phyloP scores from a whole-genome alignment of 2,329 filamentous ascomycete species.

The Penicillium glabrum region DNA sequence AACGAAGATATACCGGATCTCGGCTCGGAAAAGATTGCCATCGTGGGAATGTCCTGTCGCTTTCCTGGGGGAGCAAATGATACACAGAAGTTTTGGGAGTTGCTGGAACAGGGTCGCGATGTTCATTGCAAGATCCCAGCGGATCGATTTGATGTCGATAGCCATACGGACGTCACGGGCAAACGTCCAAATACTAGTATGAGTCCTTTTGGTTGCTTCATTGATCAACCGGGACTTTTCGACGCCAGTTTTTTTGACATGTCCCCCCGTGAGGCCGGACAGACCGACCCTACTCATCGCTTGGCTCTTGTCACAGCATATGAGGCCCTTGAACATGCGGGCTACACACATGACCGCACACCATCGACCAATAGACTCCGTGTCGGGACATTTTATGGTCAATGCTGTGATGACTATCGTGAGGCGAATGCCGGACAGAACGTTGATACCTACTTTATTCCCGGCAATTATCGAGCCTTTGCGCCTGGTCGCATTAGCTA shows the following conservation, averaged over 20 bases:
- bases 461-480: background rate
- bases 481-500: background rate
- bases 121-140: background rate
- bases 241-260: background rate
- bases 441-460: background rate
- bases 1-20: background rate
- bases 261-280: background rate
- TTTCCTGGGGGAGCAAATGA: background rate
- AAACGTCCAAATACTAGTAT: background rate
- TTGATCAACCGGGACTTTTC: background rate
- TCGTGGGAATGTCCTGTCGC: background rate
- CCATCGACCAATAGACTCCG: background rate
- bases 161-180: background rate
- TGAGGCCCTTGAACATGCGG: background rate
- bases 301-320: background rate
- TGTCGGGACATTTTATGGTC: background rate
- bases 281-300: background rate
- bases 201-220: background rate
- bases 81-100: background rate
- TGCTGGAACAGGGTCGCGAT: background rate
- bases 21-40: background rate
- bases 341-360: background rate
- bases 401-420: background rate
- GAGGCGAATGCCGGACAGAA: background rate
- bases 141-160: background rate